These are phyloP conservation scores for Olyra latifolia DNA, from an alignment of 176 grass and related monocot genomes.

Conservation along the genomic window DNA sequence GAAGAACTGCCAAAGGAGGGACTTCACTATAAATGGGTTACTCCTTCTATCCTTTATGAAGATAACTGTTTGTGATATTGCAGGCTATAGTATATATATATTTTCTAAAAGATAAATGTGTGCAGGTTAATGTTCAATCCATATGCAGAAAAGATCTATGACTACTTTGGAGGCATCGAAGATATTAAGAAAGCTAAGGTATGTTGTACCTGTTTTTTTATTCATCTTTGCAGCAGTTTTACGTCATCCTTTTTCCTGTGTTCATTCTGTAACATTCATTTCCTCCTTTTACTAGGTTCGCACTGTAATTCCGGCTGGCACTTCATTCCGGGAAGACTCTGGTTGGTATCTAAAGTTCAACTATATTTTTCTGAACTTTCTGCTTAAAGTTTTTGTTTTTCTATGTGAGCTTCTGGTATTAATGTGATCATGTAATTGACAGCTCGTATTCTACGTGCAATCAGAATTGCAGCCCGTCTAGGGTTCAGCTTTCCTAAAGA, in stretches of 20 bases:
- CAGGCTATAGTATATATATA: slow-evolving; percentile 6
- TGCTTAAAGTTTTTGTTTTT: slow-evolving; percentile 10
- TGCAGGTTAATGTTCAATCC: slow-evolving; percentile 96
- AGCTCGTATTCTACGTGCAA: slow-evolving; percentile 99
- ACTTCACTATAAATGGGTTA: slow-evolving; percentile 96
- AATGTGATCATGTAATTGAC: slow-evolving; percentile 53
- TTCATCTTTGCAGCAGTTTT: slow-evolving; percentile 35
- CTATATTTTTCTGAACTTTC: slow-evolving; percentile 6
- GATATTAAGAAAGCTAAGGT: slow-evolving; percentile 92
- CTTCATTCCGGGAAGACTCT: slow-evolving; percentile 85
- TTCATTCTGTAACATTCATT: slow-evolving; percentile 8
- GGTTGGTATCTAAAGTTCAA: slow-evolving; percentile 52
- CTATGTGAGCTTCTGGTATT: slow-evolving; percentile 35
- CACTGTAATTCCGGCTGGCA: slow-evolving; percentile 78
- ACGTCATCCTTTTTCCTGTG: slow-evolving; percentile 1
- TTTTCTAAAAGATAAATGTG: slow-evolving; percentile 22
- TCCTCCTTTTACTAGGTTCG: slow-evolving; percentile 56
- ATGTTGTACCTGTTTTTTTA: slow-evolving; percentile 35
- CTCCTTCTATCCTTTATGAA: slow-evolving; percentile 24
- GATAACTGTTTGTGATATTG: slow-evolving; percentile 8
- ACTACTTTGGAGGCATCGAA: slow-evolving; percentile 91
- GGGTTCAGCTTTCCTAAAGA: slow-evolving; percentile 90
- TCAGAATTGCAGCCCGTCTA: slow-evolving; percentile 98
- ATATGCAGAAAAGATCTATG: slow-evolving; percentile 85
- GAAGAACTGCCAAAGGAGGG: slow-evolving; percentile 81